A percentile compares a stretch with the other conserved stretches of the same genome.
Conservation (phyloP, 73 alveolate genomes). For the Paraurostyla sp. region DNA sequence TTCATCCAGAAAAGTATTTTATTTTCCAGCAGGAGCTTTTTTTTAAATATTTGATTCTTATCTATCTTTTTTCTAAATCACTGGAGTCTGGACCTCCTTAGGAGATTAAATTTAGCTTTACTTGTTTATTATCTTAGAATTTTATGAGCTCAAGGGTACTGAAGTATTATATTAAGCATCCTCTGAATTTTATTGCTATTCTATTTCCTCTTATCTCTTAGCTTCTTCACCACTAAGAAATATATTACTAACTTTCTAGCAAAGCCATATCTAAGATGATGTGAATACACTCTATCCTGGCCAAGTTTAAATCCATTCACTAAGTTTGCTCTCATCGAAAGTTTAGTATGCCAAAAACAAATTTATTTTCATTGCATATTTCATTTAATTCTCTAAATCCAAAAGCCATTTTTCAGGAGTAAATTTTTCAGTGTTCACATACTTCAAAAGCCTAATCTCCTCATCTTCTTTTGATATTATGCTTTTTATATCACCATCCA, state of each 20-base stretch:
- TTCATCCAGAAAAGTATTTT: neutral
- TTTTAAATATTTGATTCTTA: neutral
- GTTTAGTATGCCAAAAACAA: slow-evolving; percentile 48
- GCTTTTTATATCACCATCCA: slow-evolving; percentile 70
- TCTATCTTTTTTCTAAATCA: neutral
- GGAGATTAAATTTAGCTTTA: no score
- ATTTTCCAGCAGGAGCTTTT: neutral
- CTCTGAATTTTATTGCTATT: neutral
- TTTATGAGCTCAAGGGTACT: no score
- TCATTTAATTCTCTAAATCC: slow-evolving; percentile 76
- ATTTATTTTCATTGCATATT: slow-evolving; percentile 50
- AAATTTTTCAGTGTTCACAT: slow-evolving; percentile 77
- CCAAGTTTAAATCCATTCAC: slow-evolving; percentile 77
- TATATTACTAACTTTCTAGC: slow-evolving; percentile 28
- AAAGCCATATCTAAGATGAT: slow-evolving; percentile 47
- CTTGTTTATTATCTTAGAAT: no score
- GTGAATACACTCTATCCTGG: slow-evolving; percentile 77
- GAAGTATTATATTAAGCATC: neutral
- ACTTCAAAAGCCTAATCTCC: slow-evolving; percentile 70
- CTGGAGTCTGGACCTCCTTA: no score
- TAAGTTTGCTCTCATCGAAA: slow-evolving; percentile 34
- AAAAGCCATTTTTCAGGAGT: slow-evolving; percentile 82
- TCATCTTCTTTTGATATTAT: slow-evolving; percentile 85
- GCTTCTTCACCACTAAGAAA: neutral
- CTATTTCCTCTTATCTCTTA: neutral